Evolutionary conservation across 768 basidiomycete genomes (phyloP).

Genomic region (Rhodotorula toruloides): DNA sequence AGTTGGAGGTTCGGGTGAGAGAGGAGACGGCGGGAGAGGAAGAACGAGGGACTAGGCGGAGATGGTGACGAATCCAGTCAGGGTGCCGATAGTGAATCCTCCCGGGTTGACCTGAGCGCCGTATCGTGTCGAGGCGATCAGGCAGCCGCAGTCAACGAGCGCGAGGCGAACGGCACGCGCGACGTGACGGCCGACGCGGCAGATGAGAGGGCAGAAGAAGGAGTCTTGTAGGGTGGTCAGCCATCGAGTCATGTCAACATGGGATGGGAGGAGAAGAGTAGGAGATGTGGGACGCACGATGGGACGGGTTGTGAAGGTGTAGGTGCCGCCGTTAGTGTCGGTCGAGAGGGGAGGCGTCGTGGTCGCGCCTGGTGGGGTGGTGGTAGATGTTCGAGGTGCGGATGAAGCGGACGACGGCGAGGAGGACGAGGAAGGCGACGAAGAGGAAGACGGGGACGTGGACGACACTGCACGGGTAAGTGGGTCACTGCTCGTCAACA

Average conservation of each 20-base stretch:
- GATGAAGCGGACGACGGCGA: too few relatives aligned
- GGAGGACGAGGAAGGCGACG: too few relatives aligned
- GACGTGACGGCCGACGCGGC: not conserved
- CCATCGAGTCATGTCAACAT: not conserved
- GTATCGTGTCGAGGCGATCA: too few relatives aligned
- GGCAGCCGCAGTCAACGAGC: too few relatives aligned
- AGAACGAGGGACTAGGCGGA: too few relatives aligned
- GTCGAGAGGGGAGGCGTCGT: conserved; percentile 3
- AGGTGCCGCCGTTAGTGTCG: conserved; percentile 15
- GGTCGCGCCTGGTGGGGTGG: not conserved
- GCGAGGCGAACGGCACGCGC: not conserved
- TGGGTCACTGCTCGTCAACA: too few relatives aligned
- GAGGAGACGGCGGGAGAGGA: too few relatives aligned
- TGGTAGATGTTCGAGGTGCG: not conserved
- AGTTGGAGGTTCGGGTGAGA: too few relatives aligned
- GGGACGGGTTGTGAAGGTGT: conserved; percentile 20
- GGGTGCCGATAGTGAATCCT: conserved; percentile 24
- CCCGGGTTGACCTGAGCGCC: conserved; percentile 24
- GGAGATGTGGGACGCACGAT: conserved; percentile 20
- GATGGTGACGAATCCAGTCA: conserved; percentile 14
- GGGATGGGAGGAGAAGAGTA: not conserved
- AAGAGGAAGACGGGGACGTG: too few relatives aligned
- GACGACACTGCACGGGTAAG: not conserved
- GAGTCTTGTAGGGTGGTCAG: conserved; percentile 5
- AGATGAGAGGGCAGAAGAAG: not conserved